Evolutionary conservation across 2,329 filamentous ascomycete genomes (phyloP).

Genomic region (Ascochyta lentis): DNA sequence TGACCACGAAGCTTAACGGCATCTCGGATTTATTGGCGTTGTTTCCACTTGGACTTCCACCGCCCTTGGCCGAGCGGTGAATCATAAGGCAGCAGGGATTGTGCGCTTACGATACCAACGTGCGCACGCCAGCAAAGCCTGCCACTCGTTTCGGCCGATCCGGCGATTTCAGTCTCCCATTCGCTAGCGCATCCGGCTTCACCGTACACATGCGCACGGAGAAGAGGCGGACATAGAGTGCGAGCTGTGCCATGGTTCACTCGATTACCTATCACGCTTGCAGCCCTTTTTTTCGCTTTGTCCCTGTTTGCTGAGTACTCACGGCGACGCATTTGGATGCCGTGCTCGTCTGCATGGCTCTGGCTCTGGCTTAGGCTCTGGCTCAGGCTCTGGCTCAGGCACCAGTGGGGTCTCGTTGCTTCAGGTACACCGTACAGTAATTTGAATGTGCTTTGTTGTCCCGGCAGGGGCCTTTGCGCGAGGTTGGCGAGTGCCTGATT

Average conservation of each 20-base stretch:
- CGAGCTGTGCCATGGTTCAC: slow-evolving; percentile 18
- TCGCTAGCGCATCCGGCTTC: slow-evolving; percentile 8
- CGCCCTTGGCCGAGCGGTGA: slow-evolving; percentile 36
- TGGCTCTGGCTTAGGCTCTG: background rate
- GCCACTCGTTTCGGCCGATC: slow-evolving; percentile 15
- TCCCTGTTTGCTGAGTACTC: slow-evolving; percentile 15
- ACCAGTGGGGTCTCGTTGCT: background rate
- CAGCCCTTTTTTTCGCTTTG: background rate
- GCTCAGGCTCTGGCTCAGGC: slow-evolving; percentile 7
- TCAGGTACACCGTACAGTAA: background rate
- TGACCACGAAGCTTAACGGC: slow-evolving; percentile 39
- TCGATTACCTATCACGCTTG: slow-evolving; percentile 24
- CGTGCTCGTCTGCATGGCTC: slow-evolving; percentile 21
- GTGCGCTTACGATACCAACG: slow-evolving; percentile 15
- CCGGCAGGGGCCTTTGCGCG: slow-evolving; percentile 4
- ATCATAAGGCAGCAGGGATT: slow-evolving; percentile 32
- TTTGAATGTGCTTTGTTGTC: background rate
- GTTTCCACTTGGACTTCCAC: slow-evolving; percentile 40
- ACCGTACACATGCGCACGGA: slow-evolving; percentile 16
- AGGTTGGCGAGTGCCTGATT: slow-evolving; percentile 26
- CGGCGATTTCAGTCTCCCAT: slow-evolving; percentile 14
- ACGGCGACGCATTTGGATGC: slow-evolving; percentile 21
- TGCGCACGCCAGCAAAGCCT: slow-evolving; percentile 19
- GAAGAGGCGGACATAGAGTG: slow-evolving; percentile 18
- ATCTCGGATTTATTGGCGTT: slow-evolving; percentile 35